Conservation (phyloP, 2,329 filamentous ascomycete genomes). For the Myriosclerotinia duriaeana region DNA sequence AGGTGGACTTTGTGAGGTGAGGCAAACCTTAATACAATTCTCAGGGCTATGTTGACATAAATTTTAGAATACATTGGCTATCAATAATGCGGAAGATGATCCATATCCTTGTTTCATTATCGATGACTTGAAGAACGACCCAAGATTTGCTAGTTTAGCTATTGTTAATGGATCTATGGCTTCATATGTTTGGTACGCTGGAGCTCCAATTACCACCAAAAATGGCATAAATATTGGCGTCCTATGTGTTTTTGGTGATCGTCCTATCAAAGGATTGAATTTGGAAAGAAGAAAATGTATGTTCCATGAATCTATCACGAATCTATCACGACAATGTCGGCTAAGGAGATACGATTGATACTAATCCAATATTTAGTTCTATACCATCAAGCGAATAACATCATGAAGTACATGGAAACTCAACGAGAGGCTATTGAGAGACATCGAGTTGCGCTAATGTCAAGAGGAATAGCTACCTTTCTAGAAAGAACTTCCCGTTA, state of each 20-base stretch:
- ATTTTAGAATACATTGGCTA: conserved; percentile 18
- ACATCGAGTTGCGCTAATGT: conserved; percentile 52
- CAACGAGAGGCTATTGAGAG: conserved; percentile 51
- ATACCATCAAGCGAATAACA: conserved; percentile 47
- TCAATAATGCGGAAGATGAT: background rate
- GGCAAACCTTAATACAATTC: background rate
- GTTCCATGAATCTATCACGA: conserved; percentile 40
- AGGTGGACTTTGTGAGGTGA: conserved; percentile 38
- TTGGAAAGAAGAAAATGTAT: conserved; percentile 22
- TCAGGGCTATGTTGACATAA: background rate
- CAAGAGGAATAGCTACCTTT: conserved; percentile 52
- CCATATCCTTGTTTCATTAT: conserved; percentile 25
- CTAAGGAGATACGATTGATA: conserved; percentile 43
- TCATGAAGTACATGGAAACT: conserved; percentile 60
- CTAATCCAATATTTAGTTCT: conserved; percentile 46
- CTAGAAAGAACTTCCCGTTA: conserved; percentile 44
- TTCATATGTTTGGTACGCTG: conserved; percentile 27
- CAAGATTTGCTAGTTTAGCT: conserved; percentile 23
- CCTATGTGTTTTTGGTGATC: conserved; percentile 57
- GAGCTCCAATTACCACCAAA: conserved; percentile 24
- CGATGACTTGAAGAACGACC: conserved; percentile 23
- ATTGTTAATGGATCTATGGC: conserved; percentile 24
- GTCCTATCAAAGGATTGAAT: background rate
- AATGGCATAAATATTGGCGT: conserved; percentile 49
- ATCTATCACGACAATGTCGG: conserved; percentile 46